Evolutionary conservation across 495 filamentous ascomycete genomes (phyloP), one percentile per base, ranked within the genome.

Genomic region (Xylaria curta): DNA sequence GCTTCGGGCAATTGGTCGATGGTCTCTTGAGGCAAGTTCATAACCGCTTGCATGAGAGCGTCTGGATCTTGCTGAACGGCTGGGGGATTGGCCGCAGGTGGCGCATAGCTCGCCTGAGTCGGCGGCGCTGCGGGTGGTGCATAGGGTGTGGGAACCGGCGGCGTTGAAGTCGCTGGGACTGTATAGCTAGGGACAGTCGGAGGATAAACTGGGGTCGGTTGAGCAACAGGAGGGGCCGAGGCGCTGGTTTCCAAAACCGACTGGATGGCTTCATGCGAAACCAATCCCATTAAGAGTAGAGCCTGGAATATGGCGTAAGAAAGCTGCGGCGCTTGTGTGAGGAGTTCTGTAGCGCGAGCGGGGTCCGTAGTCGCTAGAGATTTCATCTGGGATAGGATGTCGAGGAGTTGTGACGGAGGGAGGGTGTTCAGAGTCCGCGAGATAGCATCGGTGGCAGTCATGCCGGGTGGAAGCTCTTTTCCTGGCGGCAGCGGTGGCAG

Each of bases 301-400:
- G 94, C 92, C 80, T 98, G 97, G 85, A 99, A 98, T 74, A 98
- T 93, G 31, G 96, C 97, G 75, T 97, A 98, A 53, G 92, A 89
- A 28, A 99, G 90, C 82, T 99, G 96, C 0, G 96, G 96, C 0
- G 96, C 95, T 82, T 94, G 91, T 69, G 89, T 85, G 28, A 99
- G 87, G 54, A 99, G 88, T 78, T 97, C 94, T 12, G 92, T 94
- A 0, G 95, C 95, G 76, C 94, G 92, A 4, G 86, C 84, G 1
- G 96, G 94, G 75, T 98, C 94, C 17, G 85, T 87, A 62, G 89
- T 91, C 3, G 92, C 91, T 5, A 99, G 86, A 5, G 89, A 88
- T 78, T 98, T 98, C 94, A 98, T 97, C 81, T 98, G 94, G 5
- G 90, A 89, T 46, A 99, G 87, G 56, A 98, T 95, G 73, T 98